Base-by-base conservation (phyloP, 208 protist species). In the Acanthamoeba lugdunensis region DNA sequence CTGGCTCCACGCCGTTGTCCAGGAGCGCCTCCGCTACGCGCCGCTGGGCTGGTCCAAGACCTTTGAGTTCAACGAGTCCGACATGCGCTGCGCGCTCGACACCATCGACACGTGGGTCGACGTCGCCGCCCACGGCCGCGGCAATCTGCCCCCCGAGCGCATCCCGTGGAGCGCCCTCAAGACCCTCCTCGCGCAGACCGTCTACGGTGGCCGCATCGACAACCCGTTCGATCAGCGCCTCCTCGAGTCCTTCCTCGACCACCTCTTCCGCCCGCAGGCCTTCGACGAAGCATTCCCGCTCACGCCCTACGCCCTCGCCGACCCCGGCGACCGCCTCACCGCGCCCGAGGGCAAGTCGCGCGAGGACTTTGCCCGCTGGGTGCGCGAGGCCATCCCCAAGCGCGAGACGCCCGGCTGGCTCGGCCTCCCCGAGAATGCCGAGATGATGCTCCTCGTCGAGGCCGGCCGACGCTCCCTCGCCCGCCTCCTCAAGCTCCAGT, bases 41-140 rank as follows among this genome's bases (percentile, higher is more conserved):
- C 99, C 99, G 28, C 92, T 99, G 11, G 99, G 99, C 58, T 99
- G 99, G 99, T 98, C 97, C 37, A 98, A 99, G 96, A 85, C 84
- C 8, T 99, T 99, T 97, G 99, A 99, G 96, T 99, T 99, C 96
- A 99, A 97, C 88, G 98, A 99, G 61, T 97, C 97, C 18, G 99
- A 99, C 96, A 97, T 99, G 65, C 96, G 97, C 56, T 98, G 97
- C 63, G 98, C 98, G 11, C 77, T 99, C 18, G 97, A 98, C 50
- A 97, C 98, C 11, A 95, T 99, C 37, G 97, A 98, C 88, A 95
- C 96, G 37, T 99, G 98, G 98, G 92, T 98, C 30, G 95, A 96
- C 67, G 54, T 90, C 0, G 89, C 75, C 6, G 81, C 95, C 18
- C 81, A 97, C 52, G 97, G 96, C 30, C 71, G 94, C n/a, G 48